These are phyloP conservation scores for Candolleomyces aberdarensis DNA, from an alignment of 768 basidiomycete species.

Conservation along the genomic window DNA sequence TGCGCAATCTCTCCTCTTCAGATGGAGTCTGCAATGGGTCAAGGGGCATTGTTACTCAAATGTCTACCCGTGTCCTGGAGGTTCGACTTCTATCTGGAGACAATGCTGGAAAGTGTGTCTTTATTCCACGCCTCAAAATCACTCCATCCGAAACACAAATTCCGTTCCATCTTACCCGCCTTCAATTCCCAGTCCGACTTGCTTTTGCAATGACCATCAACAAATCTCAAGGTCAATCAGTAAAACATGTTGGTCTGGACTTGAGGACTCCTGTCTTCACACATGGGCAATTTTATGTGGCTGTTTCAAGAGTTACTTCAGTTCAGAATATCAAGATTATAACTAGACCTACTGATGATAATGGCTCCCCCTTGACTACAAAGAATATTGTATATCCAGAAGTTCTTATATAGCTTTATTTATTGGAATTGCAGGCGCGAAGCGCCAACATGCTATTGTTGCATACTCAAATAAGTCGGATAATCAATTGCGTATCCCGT, in stretches of 20 bases:
- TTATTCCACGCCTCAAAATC: slow-evolving; percentile 38
- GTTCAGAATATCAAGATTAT: slow-evolving; percentile 24
- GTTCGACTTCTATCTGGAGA: slow-evolving; percentile 35
- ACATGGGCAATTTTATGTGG: slow-evolving; percentile 45
- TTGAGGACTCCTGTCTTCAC: slow-evolving; percentile 32
- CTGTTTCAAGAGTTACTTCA: slow-evolving; percentile 7
- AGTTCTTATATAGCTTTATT: background rate
- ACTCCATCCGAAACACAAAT: slow-evolving; percentile 23
- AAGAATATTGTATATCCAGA: background rate
- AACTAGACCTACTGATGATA: background rate
- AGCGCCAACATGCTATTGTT: no score
- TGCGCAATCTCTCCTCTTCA: no score
- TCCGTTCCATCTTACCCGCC: slow-evolving; percentile 27
- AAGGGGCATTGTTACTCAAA: no score
- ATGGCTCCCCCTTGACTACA: background rate
- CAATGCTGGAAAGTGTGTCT: slow-evolving; percentile 28
- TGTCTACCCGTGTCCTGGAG: no score
- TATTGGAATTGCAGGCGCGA: no score
- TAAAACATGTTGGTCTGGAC: slow-evolving; percentile 39
- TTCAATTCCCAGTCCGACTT: slow-evolving; percentile 41
- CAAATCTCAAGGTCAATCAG: slow-evolving; percentile 47
- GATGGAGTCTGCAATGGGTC: no score
- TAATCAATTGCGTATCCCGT: no score
- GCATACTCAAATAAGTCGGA: no score
- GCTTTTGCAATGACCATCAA: slow-evolving; percentile 49